These are phyloP conservation scores for Drosera spatulata DNA, from an alignment of 179 eudicot genomes.

Conservation along the genomic window DNA sequence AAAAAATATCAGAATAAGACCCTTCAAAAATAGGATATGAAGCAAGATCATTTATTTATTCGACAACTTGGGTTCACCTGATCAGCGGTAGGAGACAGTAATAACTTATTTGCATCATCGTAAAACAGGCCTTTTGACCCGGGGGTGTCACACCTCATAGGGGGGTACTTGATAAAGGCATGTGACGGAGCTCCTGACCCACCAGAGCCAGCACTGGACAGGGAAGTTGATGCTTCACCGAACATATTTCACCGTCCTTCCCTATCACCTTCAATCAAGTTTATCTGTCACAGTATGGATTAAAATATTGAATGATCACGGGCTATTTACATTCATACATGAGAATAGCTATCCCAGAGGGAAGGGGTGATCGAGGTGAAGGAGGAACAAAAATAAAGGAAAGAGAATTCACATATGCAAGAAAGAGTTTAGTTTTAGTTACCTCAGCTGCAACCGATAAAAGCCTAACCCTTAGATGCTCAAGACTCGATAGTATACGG, in stretches of 20 bases:
- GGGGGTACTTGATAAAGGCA: conserved; percentile 77
- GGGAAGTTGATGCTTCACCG: conserved; percentile 62
- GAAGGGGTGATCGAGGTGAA: background rate
- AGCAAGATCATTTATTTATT: too few relatives aligned
- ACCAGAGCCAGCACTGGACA: conserved; percentile 33
- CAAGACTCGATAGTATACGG: too few relatives aligned
- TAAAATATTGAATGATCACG: background rate
- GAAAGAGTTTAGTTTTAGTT: background rate
- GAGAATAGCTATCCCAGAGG: background rate
- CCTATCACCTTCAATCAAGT: conserved; percentile 1
- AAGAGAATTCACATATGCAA: background rate
- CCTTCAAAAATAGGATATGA: too few relatives aligned
- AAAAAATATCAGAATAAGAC: background rate
- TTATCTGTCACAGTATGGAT: background rate
- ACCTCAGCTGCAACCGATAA: conserved; percentile 8
- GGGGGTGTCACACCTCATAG: conserved; percentile 57
- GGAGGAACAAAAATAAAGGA: background rate
- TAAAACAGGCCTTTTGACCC: conserved; percentile 69
- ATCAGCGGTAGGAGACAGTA: conserved; percentile 60
- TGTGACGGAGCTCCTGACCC: conserved; percentile 91
- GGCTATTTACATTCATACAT: background rate
- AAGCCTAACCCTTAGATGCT: too few relatives aligned
- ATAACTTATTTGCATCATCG: conserved; percentile 81
- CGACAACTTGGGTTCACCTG: conserved; percentile 31
- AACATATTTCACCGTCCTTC: conserved; percentile 25